Base-by-base conservation (phyloP, 495 filamentous ascomycete genomes). In the Talaromyces nanjingensis region DNA sequence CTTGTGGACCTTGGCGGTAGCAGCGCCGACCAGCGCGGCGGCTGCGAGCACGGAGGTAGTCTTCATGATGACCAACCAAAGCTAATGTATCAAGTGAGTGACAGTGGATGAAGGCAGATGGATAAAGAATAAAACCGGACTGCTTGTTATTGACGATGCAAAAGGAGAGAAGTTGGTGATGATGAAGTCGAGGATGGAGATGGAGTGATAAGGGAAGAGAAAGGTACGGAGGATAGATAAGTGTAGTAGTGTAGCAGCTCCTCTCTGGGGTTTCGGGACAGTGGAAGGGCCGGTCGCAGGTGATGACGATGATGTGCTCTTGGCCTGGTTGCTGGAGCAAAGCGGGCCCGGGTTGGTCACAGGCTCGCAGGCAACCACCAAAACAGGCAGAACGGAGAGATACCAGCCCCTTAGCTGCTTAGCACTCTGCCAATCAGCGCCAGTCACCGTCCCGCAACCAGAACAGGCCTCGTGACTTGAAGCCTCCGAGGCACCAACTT, bases 1-100 rank as follows among this genome's bases (percentile, higher is more conserved):
- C 83, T 90, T 93, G 83, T 97, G 91, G 49, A 94, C 82, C 71
- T 86, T 91, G 65, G 90, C 92, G 72, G 89, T 83, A 69, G 89
- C 87, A 76, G 88, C 86, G 80, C 90, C 87, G 73, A 96, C 81
- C 86, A 96, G 86, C 86, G 86, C 79, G 67, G 88, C 88, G 69
- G 87, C 84, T 79, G 92, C 87, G 70, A 91, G 83, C 66, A 88
- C 71, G 67, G 89, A 79, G 77, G 87, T 77, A 69, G 85, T 83
- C 86, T 96, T 98, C 93, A 98, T 98, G 73, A 70, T 82, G 71
- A 69, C 27, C 42, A 25, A 59, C 24, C 27, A 25, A n/a, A 33
- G 56, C 56, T 56, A 16, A 49, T 45, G 37, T 18, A 6, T 20
- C 47, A n/a, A 65, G 69, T 64, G 67, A 67, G 65, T 68, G 9